Conservation (phyloP, 495 filamentous ascomycete genomes). For the Penicillium mononematosum region DNA sequence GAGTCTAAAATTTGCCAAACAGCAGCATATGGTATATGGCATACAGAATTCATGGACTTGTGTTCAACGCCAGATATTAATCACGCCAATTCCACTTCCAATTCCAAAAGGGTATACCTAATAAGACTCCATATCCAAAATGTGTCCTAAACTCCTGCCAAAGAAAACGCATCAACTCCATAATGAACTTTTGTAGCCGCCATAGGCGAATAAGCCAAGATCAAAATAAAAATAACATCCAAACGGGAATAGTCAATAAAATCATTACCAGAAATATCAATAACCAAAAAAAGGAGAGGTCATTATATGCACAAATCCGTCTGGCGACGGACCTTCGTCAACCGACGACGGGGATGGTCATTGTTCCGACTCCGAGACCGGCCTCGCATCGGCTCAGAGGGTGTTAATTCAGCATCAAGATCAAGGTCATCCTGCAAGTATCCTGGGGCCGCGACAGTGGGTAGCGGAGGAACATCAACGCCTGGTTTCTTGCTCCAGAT, state of each 20-base stretch:
- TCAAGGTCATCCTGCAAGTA: constrained; percentile 12
- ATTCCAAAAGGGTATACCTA: constrained; percentile 18
- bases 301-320: constrained; percentile 21
- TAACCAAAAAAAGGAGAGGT: constrained; percentile 19
- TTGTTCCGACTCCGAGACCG: constrained; percentile 35
- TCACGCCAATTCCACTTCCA: constrained; percentile 7
- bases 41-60: background rate
- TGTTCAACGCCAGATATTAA: constrained; percentile 7
- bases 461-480: constrained; percentile 21
- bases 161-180: background rate
- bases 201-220: constrained; percentile 1
- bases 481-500: constrained; percentile 21
- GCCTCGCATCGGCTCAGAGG: constrained; percentile 26
- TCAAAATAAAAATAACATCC: constrained; percentile 7
- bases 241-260: constrained; percentile 1
- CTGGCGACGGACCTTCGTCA: constrained; percentile 24
- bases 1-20: background rate
- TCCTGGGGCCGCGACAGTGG: constrained; percentile 24
- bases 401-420: constrained; percentile 1
- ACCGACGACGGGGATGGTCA: constrained; percentile 24
- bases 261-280: constrained; percentile 8
- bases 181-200: constrained; percentile 9
- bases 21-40: background rate
- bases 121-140: constrained; percentile 5
- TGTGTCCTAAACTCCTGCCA: constrained; percentile 2